Percentiles rank a stretch among this genome's conserved stretches.
These are phyloP conservation scores for Acacia concinna DNA, from an alignment of 331 rosid genomes.

Conservation along the genomic window DNA sequence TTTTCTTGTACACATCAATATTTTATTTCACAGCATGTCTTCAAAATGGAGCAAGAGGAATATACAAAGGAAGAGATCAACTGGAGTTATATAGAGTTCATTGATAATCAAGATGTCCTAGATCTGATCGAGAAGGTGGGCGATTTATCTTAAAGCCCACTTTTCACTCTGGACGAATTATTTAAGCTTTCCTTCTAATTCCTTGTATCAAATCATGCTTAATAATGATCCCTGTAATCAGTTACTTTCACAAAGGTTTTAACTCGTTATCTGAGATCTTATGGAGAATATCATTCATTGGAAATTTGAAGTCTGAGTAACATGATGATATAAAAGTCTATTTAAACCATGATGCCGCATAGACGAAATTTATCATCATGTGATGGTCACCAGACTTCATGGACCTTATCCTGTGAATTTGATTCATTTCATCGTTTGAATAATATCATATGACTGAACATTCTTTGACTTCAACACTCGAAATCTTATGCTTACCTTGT, in stretches of 20 bases:
- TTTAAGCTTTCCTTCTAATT: background rate
- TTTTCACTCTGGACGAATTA: background rate
- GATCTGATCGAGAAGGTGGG: slow-evolving; percentile 71
- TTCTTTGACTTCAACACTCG: background rate
- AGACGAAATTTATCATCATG: background rate
- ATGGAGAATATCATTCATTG: background rate
- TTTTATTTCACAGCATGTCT: slow-evolving; percentile 61
- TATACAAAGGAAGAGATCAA: slow-evolving; percentile 72
- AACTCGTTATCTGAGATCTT: background rate
- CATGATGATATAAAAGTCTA: background rate
- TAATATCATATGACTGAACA: background rate
- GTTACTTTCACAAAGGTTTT: background rate
- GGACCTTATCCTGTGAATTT: background rate
- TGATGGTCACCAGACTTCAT: background rate
- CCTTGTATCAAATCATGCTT: background rate
- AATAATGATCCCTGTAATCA: background rate
- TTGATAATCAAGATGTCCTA: slow-evolving; percentile 72
- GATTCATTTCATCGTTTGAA: background rate
- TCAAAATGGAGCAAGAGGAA: slow-evolving; percentile 87
- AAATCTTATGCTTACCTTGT: background rate
- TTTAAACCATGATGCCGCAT: background rate
- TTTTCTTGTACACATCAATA: slow-evolving; percentile 10
- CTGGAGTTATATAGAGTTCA: slow-evolving; percentile 76
- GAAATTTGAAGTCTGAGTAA: background rate
- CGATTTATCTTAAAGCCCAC: slow-evolving; percentile 1